Evolutionary conservation across 2,329 filamentous ascomycete species (phyloP), one percentile per base, ranked within the genome.

Genomic region (Arthroderma sp.): DNA sequence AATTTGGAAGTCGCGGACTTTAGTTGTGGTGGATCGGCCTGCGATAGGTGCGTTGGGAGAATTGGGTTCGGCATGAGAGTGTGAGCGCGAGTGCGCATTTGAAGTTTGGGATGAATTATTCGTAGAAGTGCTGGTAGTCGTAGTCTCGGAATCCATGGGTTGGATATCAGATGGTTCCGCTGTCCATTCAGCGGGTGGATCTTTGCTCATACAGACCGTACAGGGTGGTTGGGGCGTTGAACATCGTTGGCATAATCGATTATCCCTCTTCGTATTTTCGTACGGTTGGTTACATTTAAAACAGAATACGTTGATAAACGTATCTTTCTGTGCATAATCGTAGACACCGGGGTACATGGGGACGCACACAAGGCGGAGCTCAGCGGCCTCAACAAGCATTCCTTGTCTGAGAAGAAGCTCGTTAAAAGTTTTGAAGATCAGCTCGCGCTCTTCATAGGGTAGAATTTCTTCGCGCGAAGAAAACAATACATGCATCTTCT

Each of bases 361-460:
- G 43, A 77, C 75, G 41, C 70, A 67, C 33, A 74, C 60, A 37
- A 70, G 66, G 28, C 77, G 73, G n/a, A 81, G 60, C 31, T 72
- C 66, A 6, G 74, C 73, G 4, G 76, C 75, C 50, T 66, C 64
- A 10, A 66, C 48, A 38, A 63, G 61, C 63, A 67, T 65, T n/a
- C 58, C 61, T 39, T 66, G 64, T 31, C 64, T 59, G 29, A 66
- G 50, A 7, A 81, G 64, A 45, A 74, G 72, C 41, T 71, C 68
- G 57, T 80, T 74, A 56, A 80, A 80, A 3, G 69, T 64, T 36
- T 69, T 65, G 36, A 78, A 68, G 36, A 78, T 72, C 38, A 66
- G 63, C 54, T 78, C 74, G 40, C 72, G 65, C 53, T 78, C 73
- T 43, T 63, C 56, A 32, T 60, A 61, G 1, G 63, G 62, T 38